Evolutionary conservation across 2,329 filamentous ascomycete genomes (phyloP).

Genomic region (Malbranchea zuffiana): DNA sequence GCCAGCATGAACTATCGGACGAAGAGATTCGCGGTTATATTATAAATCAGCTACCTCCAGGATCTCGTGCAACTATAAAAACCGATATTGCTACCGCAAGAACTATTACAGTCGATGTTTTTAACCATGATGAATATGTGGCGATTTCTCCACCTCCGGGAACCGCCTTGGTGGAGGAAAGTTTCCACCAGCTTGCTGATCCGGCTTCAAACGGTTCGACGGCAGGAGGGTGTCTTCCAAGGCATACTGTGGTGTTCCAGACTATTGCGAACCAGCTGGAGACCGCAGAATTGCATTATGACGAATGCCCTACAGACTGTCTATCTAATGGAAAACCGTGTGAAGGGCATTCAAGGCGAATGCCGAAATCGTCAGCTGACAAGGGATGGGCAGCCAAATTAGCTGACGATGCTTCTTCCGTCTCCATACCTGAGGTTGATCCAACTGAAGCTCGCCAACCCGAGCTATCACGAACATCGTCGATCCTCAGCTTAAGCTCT

Average conservation of each 20-base stretch:
- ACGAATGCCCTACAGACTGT: constrained; percentile 3
- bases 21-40: constrained; percentile 41
- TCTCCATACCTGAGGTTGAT: constrained; percentile 2
- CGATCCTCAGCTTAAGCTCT: no score
- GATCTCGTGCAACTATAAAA: constrained; percentile 34
- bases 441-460: constrained; percentile 4
- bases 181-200: constrained; percentile 42
- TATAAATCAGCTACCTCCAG: constrained; percentile 33
- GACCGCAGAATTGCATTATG: constrained; percentile 27
- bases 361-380: not conserved
- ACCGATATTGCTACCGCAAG: constrained; percentile 35
- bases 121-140: constrained; percentile 24
- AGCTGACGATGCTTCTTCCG: constrained; percentile 1
- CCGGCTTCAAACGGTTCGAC: constrained; percentile 19
- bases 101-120: constrained; percentile 39
- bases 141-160: constrained; percentile 37
- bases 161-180: constrained; percentile 37
- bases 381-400: not conserved
- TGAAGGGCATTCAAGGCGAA: not conserved
- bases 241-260: constrained; percentile 37
- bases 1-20: constrained; percentile 32
- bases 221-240: constrained; percentile 22
- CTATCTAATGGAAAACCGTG: not conserved
- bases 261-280: constrained; percentile 34
- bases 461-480: no score